phyloP scores from a whole-genome alignment of 139 green algal species.

The Chlorella vulgaris region DNA sequence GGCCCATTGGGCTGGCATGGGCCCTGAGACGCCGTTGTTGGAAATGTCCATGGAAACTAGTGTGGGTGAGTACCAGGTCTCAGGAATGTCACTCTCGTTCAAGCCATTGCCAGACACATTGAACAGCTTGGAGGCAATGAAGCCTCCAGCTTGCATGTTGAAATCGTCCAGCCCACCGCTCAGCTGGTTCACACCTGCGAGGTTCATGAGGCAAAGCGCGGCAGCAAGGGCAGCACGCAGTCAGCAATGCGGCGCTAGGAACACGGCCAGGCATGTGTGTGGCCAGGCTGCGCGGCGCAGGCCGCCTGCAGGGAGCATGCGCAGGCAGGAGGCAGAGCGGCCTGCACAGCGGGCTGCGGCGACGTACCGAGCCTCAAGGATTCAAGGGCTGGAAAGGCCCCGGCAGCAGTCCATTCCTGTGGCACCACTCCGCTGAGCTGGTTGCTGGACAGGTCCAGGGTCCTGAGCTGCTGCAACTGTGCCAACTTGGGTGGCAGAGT shows the following conservation, averaged over 20 bases:
- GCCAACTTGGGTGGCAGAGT: neutral
- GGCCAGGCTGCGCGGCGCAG: neutral
- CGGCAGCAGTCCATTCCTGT: neutral
- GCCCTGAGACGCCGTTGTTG: neutral
- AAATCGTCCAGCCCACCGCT: neutral
- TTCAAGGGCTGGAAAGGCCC: neutral
- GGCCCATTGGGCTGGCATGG: neutral
- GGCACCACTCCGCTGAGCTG: neutral
- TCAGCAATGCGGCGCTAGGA: neutral
- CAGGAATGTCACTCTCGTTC: neutral
- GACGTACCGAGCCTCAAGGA: neutral
- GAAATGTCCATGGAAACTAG: neutral
- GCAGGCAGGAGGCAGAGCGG: neutral
- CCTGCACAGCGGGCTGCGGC: neutral
- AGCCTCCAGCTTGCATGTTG: neutral
- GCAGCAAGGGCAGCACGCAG: neutral
- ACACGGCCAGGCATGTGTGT: neutral
- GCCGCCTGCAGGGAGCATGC: no score
- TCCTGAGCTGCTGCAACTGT: neutral
- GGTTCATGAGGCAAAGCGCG: neutral
- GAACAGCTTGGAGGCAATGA: constrained; percentile 1
- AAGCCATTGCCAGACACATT: constrained; percentile 4
- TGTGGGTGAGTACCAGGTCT: constrained; percentile 6
- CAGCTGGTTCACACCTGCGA: neutral
- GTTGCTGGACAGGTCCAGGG: neutral